These are phyloP conservation scores for Pseudogymnoascus sp. DNA, from an alignment of 2,329 filamentous ascomycete genomes.

Conservation along the genomic window DNA sequence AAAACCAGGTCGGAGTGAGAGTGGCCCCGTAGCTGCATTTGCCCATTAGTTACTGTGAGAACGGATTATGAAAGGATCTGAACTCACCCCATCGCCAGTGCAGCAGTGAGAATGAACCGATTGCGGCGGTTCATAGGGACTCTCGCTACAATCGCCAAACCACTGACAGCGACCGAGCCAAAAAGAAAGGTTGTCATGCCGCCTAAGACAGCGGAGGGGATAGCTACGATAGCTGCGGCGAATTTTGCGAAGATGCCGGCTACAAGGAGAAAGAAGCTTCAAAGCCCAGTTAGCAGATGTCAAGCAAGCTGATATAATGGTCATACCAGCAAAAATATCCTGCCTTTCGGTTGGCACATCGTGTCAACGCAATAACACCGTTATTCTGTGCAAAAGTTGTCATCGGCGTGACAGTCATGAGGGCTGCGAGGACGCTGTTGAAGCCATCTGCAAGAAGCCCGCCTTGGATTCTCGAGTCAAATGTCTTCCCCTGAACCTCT, in stretches of 20 bases:
- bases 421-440: constrained; percentile 64
- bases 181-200: constrained; percentile 79
- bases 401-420: constrained; percentile 76
- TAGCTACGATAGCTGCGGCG: constrained; percentile 68
- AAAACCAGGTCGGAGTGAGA: constrained; percentile 59
- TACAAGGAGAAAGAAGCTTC: constrained; percentile 62
- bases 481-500: constrained; percentile 62
- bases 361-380: constrained; percentile 72
- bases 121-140: constrained; percentile 65
- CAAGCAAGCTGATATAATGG: neutral
- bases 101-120: constrained; percentile 72
- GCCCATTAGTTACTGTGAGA: neutral
- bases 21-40: constrained; percentile 50
- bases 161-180: constrained; percentile 65
- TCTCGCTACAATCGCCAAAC: constrained; percentile 62
- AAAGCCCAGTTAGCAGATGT: neutral
- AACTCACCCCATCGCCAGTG: constrained; percentile 55
- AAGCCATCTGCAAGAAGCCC: constrained; percentile 71
- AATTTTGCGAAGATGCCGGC: constrained; percentile 83
- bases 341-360: constrained; percentile 72
- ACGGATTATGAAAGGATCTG: neutral
- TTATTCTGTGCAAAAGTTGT: constrained; percentile 79
- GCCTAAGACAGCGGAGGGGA: constrained; percentile 58
- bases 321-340: constrained; percentile 59
- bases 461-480: constrained; percentile 71